These are phyloP conservation scores for Prunus yedoensis DNA, from an alignment of 331 rosid species.

Conservation along the genomic window DNA sequence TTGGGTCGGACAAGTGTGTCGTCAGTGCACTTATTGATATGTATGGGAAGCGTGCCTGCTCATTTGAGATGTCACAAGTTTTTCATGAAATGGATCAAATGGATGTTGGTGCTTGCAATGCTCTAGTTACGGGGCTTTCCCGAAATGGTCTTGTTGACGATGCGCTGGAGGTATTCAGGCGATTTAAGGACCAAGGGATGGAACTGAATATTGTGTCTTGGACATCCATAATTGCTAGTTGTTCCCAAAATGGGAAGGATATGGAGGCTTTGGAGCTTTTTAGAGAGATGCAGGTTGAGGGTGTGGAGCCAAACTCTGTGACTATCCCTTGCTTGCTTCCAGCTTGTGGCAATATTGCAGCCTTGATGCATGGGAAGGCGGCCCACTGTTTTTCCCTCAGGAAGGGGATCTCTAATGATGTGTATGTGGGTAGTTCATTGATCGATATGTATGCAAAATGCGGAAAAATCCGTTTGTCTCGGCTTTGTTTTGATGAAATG, in stretches of 20 bases:
- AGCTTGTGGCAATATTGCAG: constrained; percentile 78
- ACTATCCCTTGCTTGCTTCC: constrained; percentile 82
- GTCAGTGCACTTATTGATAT: constrained; percentile 58
- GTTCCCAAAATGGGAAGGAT: constrained; percentile 70
- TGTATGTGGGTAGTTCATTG: constrained; percentile 63
- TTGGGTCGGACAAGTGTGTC: constrained; percentile 45
- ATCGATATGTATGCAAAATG: constrained; percentile 73
- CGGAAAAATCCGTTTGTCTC: constrained; percentile 57
- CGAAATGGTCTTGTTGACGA: constrained; percentile 67
- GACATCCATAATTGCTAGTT: constrained; percentile 71
- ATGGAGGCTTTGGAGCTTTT: constrained; percentile 67
- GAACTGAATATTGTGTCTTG: constrained; percentile 69
- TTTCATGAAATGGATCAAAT: constrained; percentile 47
- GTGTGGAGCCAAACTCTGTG: constrained; percentile 66
- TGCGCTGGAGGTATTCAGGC: constrained; percentile 53
- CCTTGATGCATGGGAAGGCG: constrained; percentile 62
- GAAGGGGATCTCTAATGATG: constrained; percentile 47
- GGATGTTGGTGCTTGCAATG: constrained; percentile 65
- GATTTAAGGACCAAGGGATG: constrained; percentile 39
- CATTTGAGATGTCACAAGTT: constrained; percentile 53
- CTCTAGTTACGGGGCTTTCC: constrained; percentile 68
- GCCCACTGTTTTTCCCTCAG: constrained; percentile 67
- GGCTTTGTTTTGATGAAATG: constrained; percentile 60
- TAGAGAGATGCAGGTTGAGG: constrained; percentile 64
- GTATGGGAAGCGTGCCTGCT: constrained; percentile 65